Conservation (phyloP, 2,329 filamentous ascomycete species). For the Claviceps purpurea region DNA sequence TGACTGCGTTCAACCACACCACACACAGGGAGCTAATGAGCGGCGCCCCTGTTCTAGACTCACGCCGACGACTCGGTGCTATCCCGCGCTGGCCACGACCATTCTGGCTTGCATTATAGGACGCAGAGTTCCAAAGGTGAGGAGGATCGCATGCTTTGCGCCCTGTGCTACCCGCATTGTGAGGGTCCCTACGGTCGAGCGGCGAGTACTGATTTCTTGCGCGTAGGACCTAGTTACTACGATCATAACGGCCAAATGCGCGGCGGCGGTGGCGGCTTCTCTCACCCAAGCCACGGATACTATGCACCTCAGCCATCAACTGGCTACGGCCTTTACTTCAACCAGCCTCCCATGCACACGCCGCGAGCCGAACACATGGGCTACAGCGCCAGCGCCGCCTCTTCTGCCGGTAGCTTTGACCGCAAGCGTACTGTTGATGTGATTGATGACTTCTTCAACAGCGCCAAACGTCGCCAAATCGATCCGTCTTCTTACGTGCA, state of each 20-base stretch:
- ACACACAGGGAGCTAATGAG: slow-evolving; percentile 10
- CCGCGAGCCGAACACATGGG: slow-evolving; percentile 47
- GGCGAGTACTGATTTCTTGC: slow-evolving; percentile 8
- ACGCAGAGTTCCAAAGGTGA: slow-evolving; percentile 39
- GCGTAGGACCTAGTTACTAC: slow-evolving; percentile 45
- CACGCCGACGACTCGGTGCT: slow-evolving; percentile 89
- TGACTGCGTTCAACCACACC: not conserved
- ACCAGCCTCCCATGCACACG: slow-evolving; percentile 44
- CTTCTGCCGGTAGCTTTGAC: slow-evolving; percentile 40
- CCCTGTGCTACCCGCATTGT: slow-evolving; percentile 7
- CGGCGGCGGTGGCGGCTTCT: slow-evolving; percentile 37
- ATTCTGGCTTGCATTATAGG: slow-evolving; percentile 42
- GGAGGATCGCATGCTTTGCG: slow-evolving; percentile 8
- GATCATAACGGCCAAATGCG: slow-evolving; percentile 53
- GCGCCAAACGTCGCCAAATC: slow-evolving; percentile 80
- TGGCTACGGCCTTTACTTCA: slow-evolving; percentile 68
- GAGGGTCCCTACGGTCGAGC: too few species aligned
- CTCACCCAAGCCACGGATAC: slow-evolving; percentile 44
- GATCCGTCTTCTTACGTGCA: slow-evolving; percentile 83
- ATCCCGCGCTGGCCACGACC: slow-evolving; percentile 38
- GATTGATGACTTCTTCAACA: slow-evolving; percentile 87
- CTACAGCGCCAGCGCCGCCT: slow-evolving; percentile 34
- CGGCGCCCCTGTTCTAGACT: slow-evolving; percentile 34
- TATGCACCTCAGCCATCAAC: slow-evolving; percentile 42
- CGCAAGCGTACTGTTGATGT: slow-evolving; percentile 79